Evolutionary conservation across 352 stramenopile species (phyloP).

Genomic region (Phytophthora sansomeana): DNA sequence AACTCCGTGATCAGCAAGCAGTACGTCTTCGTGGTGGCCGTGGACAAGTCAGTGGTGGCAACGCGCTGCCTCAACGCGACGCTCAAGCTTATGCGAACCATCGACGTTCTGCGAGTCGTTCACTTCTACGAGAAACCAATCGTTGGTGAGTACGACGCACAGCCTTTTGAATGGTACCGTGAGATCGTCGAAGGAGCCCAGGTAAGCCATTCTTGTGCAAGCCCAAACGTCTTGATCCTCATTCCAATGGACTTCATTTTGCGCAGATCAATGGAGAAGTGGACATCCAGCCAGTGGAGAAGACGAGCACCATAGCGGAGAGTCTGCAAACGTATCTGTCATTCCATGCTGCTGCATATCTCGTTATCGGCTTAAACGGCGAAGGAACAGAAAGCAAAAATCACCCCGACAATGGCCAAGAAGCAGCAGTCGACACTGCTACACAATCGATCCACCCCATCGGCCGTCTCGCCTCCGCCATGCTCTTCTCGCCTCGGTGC

Average conservation of each 20-base stretch:
- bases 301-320: constrained; percentile 52
- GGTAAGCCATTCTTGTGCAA: constrained; percentile 17
- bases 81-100: constrained; percentile 64
- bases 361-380: constrained; percentile 57
- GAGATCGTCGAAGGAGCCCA: constrained; percentile 40
- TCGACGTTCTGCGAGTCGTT: constrained; percentile 56
- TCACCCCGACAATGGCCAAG: neutral
- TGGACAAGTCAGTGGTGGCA: constrained; percentile 42
- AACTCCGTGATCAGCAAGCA: constrained; percentile 49
- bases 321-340: constrained; percentile 63
- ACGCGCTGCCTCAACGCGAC: constrained; percentile 52
- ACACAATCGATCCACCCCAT: constrained; percentile 17
- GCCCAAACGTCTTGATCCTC: neutral
- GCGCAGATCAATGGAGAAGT: constrained; percentile 42
- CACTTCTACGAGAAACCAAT: constrained; percentile 69
- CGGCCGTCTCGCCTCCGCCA: constrained; percentile 47
- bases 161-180: constrained; percentile 43
- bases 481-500: constrained; percentile 68
- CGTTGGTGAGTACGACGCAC: constrained; percentile 42
- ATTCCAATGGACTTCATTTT: neutral
- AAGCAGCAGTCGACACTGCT: neutral
- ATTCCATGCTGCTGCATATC: constrained; percentile 46
- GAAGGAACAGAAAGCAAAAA: constrained; percentile 10
- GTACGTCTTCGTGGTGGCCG: constrained; percentile 64
- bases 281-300: constrained; percentile 50